A percentile compares a stretch with the other conserved stretches of the same genome.
Conservation (phyloP, 352 stramenopile genomes). For the Phytophthora ramorum region DNA sequence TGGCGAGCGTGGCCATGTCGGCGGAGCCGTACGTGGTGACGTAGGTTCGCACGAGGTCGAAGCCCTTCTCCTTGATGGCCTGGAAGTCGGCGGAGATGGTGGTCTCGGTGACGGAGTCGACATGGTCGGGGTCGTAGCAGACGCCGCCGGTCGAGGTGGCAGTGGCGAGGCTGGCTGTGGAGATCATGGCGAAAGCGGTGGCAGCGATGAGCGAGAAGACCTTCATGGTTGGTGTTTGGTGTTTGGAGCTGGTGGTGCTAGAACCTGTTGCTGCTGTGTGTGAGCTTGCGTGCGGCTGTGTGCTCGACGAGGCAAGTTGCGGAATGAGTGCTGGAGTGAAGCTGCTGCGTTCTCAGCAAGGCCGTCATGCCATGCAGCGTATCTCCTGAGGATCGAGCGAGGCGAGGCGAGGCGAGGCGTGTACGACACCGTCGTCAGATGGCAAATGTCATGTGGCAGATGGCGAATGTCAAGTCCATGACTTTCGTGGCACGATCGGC, state of each 20-base stretch:
- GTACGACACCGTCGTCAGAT: constrained; percentile 29
- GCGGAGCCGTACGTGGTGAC: constrained; percentile 49
- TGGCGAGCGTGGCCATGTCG: constrained; percentile 51
- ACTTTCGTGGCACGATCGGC: constrained; percentile 16
- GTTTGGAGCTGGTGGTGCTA: background rate
- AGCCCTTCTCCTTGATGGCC: constrained; percentile 52
- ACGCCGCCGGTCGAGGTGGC: constrained; percentile 36
- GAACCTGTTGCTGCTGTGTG: constrained; percentile 6
- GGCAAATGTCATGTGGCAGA: constrained; percentile 22
- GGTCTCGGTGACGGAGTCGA: constrained; percentile 39
- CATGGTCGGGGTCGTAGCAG: constrained; percentile 58
- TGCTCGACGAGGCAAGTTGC: constrained; percentile 33
- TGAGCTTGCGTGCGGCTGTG: constrained; percentile 12
- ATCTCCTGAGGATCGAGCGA: constrained; percentile 26
- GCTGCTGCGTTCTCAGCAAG: background rate
- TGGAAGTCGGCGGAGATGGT: constrained; percentile 54
- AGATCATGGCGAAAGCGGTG: constrained; percentile 16
- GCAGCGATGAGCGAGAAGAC: constrained; percentile 24
- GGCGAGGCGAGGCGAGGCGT: constrained; percentile 6
- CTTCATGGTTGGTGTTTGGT: constrained; percentile 41
- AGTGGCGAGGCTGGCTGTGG: constrained; percentile 1
- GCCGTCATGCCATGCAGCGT: background rate
- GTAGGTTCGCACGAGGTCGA: constrained; percentile 58
- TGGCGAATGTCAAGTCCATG: constrained; percentile 22
- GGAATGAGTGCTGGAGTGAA: constrained; percentile 30